Evolutionary conservation across 1,284 basidiomycete species (phyloP), one percentile per base, ranked within the genome.

Genomic region (Ganoderma lucidum): DNA sequence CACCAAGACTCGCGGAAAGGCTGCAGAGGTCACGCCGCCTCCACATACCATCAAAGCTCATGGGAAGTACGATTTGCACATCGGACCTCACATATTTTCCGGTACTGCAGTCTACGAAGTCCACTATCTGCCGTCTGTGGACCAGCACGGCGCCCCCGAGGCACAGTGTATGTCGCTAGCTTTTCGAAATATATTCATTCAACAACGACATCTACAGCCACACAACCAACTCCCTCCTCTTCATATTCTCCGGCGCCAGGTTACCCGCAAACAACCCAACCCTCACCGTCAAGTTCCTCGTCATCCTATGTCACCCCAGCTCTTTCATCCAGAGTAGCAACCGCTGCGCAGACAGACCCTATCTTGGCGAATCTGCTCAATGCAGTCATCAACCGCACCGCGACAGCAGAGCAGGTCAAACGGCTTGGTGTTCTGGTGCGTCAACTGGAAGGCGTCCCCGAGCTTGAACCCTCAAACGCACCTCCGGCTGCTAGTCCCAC

Each of bases 101-200:
- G 87, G 89, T 44, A 92, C 91, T 0, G 81, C 84, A 0, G 82
- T 94, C 65, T 92, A 88, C 70, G 91, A 93, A 80, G 90, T 91
- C 14, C 85, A 88, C 73, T 90, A 89, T 77, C 78, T 82, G 0
- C 76, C 80, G 12, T 71, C 77, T 17, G 28, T 19, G 2, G 59
- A 53, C 6, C 32, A 63, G 35, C 19, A 42, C 15, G 35, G 15
- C 39, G 41, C 41, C 12, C 14, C 64, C 2, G 66, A 64, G 23
- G 37, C 32, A 42, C 68, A 66, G 17, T 32, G 72, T 71, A 65
- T 62, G 68, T 70, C 23, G n/a, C 8, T 32, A 30, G 19, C 55
- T 6, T 17, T 8, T 56, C 12, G 32, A 12, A 19, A 30, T 23
- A 37, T 14, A 8, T 3, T 14, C 15, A 9, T 42, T 23, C 9